A percentile compares a stretch with the other conserved stretches of the same genome.
These are phyloP conservation scores for Arabidopsis hybrid DNA, from an alignment of 441 rosid genomes.

Conservation along the genomic window DNA sequence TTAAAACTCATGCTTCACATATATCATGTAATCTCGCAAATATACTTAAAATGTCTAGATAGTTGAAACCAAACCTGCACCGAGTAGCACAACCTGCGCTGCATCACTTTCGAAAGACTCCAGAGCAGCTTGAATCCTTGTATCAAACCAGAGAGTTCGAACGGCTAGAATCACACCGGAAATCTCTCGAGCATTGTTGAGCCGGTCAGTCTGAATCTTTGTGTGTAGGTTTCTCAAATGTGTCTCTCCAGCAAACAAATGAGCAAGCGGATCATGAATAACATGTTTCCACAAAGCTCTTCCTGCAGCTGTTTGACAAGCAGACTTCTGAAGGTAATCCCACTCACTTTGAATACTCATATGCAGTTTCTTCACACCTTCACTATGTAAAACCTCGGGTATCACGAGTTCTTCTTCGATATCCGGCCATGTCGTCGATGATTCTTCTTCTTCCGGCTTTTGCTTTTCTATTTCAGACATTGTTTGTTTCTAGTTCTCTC, in stretches of 20 bases:
- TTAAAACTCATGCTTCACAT: conserved; percentile 3
- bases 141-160: conserved; percentile 90
- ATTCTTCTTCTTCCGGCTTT: conserved; percentile 40
- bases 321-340: conserved; percentile 70
- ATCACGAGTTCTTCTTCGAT: conserved; percentile 68
- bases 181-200: conserved; percentile 74
- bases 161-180: conserved; percentile 89
- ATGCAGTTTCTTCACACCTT: conserved; percentile 66
- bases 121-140: conserved; percentile 77
- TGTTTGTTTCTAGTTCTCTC: conserved; percentile 39
- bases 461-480: conserved; percentile 61
- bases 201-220: conserved; percentile 73
- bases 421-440: conserved; percentile 51
- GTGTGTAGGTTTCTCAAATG: conserved; percentile 70
- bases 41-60: not conserved
- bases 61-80: conserved; percentile 72
- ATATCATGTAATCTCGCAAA: not conserved
- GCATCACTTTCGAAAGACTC: conserved; percentile 55
- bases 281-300: conserved; percentile 92
- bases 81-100: conserved; percentile 85
- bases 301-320: conserved; percentile 92
- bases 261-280: conserved; percentile 78
- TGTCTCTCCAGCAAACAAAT: conserved; percentile 80
- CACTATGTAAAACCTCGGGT: conserved; percentile 51
- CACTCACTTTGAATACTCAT: conserved; percentile 66